Evolutionary conservation across 352 stramenopile species (phyloP), one percentile per base, ranked within the genome.

Genomic region (Phytophthora idaei): DNA sequence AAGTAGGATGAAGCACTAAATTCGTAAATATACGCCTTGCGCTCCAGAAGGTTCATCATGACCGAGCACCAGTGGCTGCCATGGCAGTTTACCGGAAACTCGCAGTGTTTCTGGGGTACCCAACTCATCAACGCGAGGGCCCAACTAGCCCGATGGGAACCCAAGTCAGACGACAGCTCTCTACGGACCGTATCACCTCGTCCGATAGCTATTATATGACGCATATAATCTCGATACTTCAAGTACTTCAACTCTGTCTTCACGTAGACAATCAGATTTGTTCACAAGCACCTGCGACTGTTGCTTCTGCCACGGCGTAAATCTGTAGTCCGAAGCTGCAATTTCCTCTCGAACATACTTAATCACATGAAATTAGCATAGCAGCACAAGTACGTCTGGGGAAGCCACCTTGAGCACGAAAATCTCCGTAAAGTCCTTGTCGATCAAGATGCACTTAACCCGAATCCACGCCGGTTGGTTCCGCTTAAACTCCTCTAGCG

Each of bases 311-410:
- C 59, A 74, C 5, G 61, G 1, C 1, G 11, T 57, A 7, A 74
- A 67, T 1, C 53, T 27, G 46, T 75, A 73, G 0, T 62, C 29
- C 2, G 31, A 28, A 12, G 9, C 9, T 5, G 54, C 37, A 32
- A 79, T 56, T 15, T 67, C 53, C 21, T 68, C 50, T 15, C 47
- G 50, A 0, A 74, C 32, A 12, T 61, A 71, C 28, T 73, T 75
- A 0, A 77, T 48, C 0, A 74, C 66, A n/a, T 74, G 70, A 29
- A 76, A 78, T 25, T 78, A 55, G 34, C 66, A 78, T 0, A 81
- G 14, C 0, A 78, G 32, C 5, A 78, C 14, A 0, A 15, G 42
- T 0, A 41, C 65, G 6, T 56, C 17, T 0, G 64, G 65, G 34
- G 77, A 71, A 1, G 9, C 15, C 5, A n/a, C 9, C 15, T 61